A percentile compares a stretch with the other conserved stretches of the same genome.
Conservation (phyloP, 305 asterid species). For the Fraxinus greggii region DNA sequence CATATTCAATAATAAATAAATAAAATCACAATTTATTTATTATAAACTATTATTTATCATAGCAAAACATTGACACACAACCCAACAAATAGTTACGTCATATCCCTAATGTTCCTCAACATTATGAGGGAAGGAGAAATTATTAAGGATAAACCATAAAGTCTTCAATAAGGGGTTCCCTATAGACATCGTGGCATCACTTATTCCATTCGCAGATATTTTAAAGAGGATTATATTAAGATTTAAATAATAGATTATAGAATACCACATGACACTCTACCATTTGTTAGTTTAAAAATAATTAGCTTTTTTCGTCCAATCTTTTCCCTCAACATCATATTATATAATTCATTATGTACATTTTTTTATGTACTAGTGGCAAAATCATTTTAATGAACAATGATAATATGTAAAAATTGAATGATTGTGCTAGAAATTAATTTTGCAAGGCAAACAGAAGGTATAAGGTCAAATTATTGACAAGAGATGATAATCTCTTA, state of each 20-base stretch:
- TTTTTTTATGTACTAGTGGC: no score
- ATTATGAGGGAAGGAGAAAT: neutral
- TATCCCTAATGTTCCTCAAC: neutral
- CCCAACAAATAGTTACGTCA: neutral
- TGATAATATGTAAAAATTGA: neutral
- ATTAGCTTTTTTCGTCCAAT: no score
- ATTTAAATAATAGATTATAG: no score
- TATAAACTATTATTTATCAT: no score
- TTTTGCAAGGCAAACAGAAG: neutral
- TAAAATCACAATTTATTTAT: no score
- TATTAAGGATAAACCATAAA: neutral
- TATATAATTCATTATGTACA: no score
- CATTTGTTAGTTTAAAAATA: no score
- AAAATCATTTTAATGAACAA: neutral
- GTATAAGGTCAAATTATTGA: neutral
- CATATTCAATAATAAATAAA: no score
- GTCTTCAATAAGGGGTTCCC: neutral
- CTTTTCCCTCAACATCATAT: no score
- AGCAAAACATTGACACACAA: no score
- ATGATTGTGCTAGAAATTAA: neutral
- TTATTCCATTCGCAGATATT: neutral
- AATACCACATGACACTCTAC: no score
- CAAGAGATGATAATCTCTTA: neutral
- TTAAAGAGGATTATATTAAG: no score
- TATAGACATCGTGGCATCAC: neutral